Conservation (phyloP, 495 filamentous ascomycete species). For the Cercophora sp. region DNA sequence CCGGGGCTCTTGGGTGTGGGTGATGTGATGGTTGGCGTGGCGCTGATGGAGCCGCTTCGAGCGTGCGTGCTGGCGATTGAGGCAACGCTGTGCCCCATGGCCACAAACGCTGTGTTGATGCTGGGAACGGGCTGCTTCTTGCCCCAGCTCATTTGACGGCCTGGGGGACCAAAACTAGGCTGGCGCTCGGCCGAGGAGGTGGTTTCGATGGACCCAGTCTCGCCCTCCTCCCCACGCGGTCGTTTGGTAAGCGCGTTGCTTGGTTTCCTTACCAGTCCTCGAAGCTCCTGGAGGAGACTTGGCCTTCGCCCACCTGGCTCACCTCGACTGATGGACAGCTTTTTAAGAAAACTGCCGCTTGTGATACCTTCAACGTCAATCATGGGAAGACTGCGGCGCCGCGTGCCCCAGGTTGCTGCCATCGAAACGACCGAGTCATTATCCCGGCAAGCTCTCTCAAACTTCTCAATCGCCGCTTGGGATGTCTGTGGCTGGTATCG, state of each 20-base stretch:
- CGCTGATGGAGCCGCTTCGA: conserved; percentile 55
- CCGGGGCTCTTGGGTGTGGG: conserved; percentile 51
- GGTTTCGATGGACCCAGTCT: conserved; percentile 31
- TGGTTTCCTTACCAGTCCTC: conserved; percentile 55
- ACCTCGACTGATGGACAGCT: conserved; percentile 52
- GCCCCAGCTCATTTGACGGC: conserved; percentile 54
- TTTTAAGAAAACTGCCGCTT: conserved; percentile 58
- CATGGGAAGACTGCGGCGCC: conserved; percentile 55
- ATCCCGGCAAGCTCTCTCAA: conserved; percentile 43
- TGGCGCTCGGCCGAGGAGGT: conserved; percentile 38
- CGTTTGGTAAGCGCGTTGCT: conserved; percentile 47
- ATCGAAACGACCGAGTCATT: conserved; percentile 55
- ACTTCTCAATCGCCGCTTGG: conserved; percentile 49
- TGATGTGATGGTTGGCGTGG: conserved; percentile 43
- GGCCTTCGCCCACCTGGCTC: conserved; percentile 42
- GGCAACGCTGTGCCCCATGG: conserved; percentile 58
- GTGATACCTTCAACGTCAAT: conserved; percentile 58
- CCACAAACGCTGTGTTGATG: conserved; percentile 61
- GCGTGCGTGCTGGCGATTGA: conserved; percentile 56
- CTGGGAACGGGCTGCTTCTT: conserved; percentile 56
- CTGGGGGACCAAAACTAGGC: conserved; percentile 50
- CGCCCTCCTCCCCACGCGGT: conserved; percentile 37
- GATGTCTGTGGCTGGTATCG: conserved; percentile 47
- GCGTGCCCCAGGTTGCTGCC: conserved; percentile 70
- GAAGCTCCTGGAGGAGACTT: conserved; percentile 40